A percentile compares a stretch with the other conserved stretches of the same genome.
phyloP scores from a whole-genome alignment of 306 rosid species.

The Elaeagnus macrophylla region DNA sequence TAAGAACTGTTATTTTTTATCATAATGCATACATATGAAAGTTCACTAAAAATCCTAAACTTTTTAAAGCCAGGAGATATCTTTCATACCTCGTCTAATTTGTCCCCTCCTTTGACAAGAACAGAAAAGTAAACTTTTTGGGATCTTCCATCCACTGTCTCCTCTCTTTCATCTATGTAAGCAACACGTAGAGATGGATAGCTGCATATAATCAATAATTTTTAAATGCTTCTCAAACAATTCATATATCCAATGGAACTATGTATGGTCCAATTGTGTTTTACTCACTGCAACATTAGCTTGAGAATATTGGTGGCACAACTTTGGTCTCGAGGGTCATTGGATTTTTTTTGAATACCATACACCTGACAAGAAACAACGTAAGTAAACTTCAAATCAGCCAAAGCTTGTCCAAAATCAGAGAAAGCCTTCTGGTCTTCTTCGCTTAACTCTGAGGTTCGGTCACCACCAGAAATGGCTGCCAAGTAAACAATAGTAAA shows the following conservation, averaged over 20 bases:
- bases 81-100: constrained; percentile 75
- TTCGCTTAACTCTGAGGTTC: constrained; percentile 14
- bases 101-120: constrained; percentile 91
- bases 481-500: constrained; percentile 23
- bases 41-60: too few species aligned
- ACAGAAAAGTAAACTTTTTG: constrained; percentile 62
- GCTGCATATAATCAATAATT: constrained; percentile 34
- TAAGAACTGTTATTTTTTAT: too few species aligned
- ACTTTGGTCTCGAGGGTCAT: constrained; percentile 35
- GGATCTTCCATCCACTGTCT: constrained; percentile 33
- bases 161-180: constrained; percentile 78
- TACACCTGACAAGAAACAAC: constrained; percentile 92
- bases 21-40: too few species aligned
- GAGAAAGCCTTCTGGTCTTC: constrained; percentile 18
- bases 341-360: constrained; percentile 71
- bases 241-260: constrained; percentile 7
- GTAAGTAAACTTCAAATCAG: constrained; percentile 86
- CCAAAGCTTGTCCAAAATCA: constrained; percentile 62
- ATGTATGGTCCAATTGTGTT: constrained; percentile 16
- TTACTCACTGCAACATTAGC: constrained; percentile 73
- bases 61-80: not conserved
- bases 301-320: constrained; percentile 57
- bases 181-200: constrained; percentile 82
- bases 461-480: constrained; percentile 44
- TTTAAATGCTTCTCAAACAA: constrained; percentile 18